Base-by-base conservation (phyloP, 306 rosid species). In the Prunus davidiana region DNA sequence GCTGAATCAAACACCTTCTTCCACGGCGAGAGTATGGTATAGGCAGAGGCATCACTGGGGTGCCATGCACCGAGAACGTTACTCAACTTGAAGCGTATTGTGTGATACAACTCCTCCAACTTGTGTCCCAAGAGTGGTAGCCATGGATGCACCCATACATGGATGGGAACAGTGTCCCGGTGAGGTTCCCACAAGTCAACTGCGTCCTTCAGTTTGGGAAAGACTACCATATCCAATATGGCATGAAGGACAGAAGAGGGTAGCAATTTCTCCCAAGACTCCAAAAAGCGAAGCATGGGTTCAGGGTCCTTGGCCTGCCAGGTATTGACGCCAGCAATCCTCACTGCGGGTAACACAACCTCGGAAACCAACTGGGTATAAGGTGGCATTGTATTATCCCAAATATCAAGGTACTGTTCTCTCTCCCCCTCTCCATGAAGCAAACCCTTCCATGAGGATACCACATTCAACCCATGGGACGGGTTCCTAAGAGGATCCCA, bases 111-210 rank as follows among this genome's bases (percentile, higher is more conserved):
- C 27, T 88, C 90, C 86, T 95, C 96, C 85, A 95, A 75, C 81
- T 86, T 91, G 84, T 86, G 82, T 47, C 96, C 98, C 76, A 95
- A 78, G 81, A 87, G 69, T n/a, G 90, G 97, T 34, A 95, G 85
- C 99, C 97, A 95, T 45, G 97, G 97, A 85, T 95, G 99, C 75
- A 95, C 90, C 97, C 97, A 95, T 11, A 87, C 87, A 78, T 92
- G 99, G 75, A 91, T 92, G 69, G 97, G 97, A 85, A 95, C 87
- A 57, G 96, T 89, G 82, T 95, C 96, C 28, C 84, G 96, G 70
- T 88, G 97, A 13, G 98, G 99, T 71, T 95, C 97, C 97, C 99
- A 95, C 41, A 88, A 76, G 69, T 88, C 93, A 22, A 92, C 99
- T 4, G 97, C 99, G 76, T 78, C 86, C 72, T 78, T 80, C 78